Conservation (phyloP, 2,329 filamentous ascomycete genomes). For the Pestalotiopsis sp. region DNA sequence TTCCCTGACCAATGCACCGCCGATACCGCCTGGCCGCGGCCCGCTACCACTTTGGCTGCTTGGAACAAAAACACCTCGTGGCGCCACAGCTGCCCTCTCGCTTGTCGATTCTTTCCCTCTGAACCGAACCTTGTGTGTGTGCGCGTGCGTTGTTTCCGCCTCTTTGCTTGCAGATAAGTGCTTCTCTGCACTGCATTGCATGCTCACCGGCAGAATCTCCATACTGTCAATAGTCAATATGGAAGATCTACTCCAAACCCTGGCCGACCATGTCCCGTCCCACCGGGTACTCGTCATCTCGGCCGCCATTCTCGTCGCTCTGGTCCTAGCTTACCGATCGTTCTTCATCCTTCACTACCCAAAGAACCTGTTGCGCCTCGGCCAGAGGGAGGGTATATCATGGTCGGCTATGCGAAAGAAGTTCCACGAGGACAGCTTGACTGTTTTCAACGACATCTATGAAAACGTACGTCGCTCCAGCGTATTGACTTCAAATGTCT, state of each 20-base stretch:
- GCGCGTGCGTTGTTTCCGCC: neutral
- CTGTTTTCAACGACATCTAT: constrained; percentile 24
- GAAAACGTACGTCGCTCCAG: constrained; percentile 21
- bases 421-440: constrained; percentile 21
- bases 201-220: neutral
- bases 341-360: constrained; percentile 24
- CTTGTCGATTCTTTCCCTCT: neutral
- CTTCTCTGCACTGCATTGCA: neutral
- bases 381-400: constrained; percentile 18
- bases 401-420: constrained; percentile 20
- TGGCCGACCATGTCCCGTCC: constrained; percentile 2
- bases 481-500: neutral
- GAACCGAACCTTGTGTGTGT: neutral
- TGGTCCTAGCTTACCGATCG: neutral
- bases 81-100: neutral
- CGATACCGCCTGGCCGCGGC: constrained; percentile 7
- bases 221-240: neutral
- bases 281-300: constrained; percentile 3
- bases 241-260: neutral
- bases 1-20: neutral
- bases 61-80: neutral
- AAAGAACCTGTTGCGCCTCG: constrained; percentile 21
- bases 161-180: neutral
- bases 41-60: neutral
- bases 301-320: neutral